These are phyloP conservation scores for Stenocarpella maydis DNA, from an alignment of 2,329 filamentous ascomycete genomes.

Conservation along the genomic window DNA sequence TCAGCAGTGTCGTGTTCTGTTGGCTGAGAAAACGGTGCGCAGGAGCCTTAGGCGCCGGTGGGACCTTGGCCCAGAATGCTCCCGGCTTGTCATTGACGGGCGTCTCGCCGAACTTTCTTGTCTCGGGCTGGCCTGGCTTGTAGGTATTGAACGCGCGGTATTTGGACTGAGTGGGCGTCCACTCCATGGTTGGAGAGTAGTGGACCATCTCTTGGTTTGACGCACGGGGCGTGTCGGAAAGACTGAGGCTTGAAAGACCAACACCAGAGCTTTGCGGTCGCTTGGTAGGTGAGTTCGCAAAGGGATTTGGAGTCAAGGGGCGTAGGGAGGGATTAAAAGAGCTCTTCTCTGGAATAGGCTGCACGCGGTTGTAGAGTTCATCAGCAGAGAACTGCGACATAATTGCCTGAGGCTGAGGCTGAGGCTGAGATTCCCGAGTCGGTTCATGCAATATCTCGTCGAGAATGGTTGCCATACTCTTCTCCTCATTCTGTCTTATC, in stretches of 20 bases:
- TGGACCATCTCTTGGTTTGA: slow-evolving; percentile 38
- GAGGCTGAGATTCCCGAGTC: slow-evolving; percentile 28
- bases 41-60: slow-evolving; percentile 72
- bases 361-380: slow-evolving; percentile 36
- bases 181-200: slow-evolving; percentile 74
- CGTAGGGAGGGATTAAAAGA: slow-evolving; percentile 23
- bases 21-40: slow-evolving; percentile 70
- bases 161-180: slow-evolving; percentile 68
- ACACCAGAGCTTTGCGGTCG: slow-evolving; percentile 31
- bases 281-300: slow-evolving; percentile 16
- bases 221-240: slow-evolving; percentile 35
- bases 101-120: slow-evolving; percentile 55
- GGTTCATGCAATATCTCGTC: slow-evolving; percentile 52
- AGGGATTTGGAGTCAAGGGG: slow-evolving; percentile 22
- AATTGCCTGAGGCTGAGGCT: slow-evolving; percentile 37
- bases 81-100: slow-evolving; percentile 53
- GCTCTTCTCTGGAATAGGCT: background rate
- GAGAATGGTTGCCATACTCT: slow-evolving; percentile 56
- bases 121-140: slow-evolving; percentile 49
- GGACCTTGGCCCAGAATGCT: slow-evolving; percentile 76
- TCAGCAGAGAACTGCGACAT: slow-evolving; percentile 37
- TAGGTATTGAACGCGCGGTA: slow-evolving; percentile 63
- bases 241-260: slow-evolving; percentile 37
- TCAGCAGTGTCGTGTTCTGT: slow-evolving; percentile 61
- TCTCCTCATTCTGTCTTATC: slow-evolving; percentile 43